These are phyloP conservation scores for Benincasa hispida DNA, from an alignment of 306 rosid genomes.

Conservation along the genomic window DNA sequence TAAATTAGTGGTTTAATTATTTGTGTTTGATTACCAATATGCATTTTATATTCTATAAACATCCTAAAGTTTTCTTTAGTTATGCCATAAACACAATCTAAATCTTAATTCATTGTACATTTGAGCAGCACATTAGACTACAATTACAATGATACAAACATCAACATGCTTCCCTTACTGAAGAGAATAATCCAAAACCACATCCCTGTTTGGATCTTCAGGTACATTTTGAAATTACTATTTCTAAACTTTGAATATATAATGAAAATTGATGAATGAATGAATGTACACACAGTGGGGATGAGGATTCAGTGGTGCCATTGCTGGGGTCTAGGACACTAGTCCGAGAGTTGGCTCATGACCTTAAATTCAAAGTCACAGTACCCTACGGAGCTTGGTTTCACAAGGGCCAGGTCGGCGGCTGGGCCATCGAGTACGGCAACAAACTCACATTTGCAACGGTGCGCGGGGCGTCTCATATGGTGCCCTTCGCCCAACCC, in stretches of 20 bases:
- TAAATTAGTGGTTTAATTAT: background rate
- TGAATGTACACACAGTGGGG: conserved; percentile 41
- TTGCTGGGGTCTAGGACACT: conserved; percentile 70
- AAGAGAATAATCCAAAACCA: conserved; percentile 49
- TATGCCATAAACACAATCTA: background rate
- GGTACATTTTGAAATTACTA: conserved; percentile 25
- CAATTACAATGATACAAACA: conserved; percentile 40
- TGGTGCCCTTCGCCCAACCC: conserved; percentile 89
- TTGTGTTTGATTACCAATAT: background rate
- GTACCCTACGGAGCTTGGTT: conserved; percentile 84
- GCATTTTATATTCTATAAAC: background rate
- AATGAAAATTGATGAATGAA: background rate
- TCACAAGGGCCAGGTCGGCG: conserved; percentile 83
- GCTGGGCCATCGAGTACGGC: conserved; percentile 86
- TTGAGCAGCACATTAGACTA: conserved; percentile 48
- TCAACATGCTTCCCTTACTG: conserved; percentile 65
- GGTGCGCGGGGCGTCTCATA: conserved; percentile 79
- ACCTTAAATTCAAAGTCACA: conserved; percentile 42
- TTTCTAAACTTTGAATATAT: background rate
- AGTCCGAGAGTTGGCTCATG: conserved; percentile 65
- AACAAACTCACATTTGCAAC: conserved; percentile 67
- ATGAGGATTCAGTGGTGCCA: conserved; percentile 81
- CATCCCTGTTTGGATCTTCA: conserved; percentile 84
- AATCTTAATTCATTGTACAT: background rate
- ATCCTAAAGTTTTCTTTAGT: background rate